A percentile compares a stretch with the other conserved stretches of the same genome.
These are phyloP conservation scores for Zostera marina DNA, from an alignment of 116 monocot genomes.

Conservation along the genomic window DNA sequence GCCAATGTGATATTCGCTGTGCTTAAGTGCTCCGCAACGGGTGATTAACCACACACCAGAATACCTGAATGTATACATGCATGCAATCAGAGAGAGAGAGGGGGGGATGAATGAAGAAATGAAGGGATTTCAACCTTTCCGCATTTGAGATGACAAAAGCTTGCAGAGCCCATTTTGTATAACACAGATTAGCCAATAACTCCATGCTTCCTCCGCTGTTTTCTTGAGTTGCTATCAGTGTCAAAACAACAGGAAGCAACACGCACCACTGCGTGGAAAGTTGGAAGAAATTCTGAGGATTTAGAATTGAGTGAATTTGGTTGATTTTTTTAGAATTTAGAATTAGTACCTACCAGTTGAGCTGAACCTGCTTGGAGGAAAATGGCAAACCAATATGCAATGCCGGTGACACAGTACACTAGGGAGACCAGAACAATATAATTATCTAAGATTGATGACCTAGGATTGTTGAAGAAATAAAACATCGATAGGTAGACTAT, in stretches of 20 bases:
- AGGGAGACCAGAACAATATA: slow-evolving; percentile 75
- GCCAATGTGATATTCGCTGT: slow-evolving; percentile 40
- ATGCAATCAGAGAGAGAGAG: neutral
- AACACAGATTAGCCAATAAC: slow-evolving; percentile 48
- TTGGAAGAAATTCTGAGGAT: neutral
- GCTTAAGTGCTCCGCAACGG: slow-evolving; percentile 54
- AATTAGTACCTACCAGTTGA: slow-evolving; percentile 49
- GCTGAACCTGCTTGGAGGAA: slow-evolving; percentile 94
- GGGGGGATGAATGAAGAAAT: neutral
- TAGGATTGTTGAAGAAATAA: slow-evolving; percentile 98
- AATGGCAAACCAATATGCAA: slow-evolving; percentile 91
- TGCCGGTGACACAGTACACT: slow-evolving; percentile 94
- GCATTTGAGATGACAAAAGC: slow-evolving; percentile 88
- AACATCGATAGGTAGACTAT: slow-evolving; percentile 97
- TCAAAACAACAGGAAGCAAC: slow-evolving; percentile 88
- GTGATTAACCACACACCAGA: slow-evolving; percentile 86
- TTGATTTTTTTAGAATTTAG: neutral
- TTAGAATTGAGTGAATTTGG: neutral
- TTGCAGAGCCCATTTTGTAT: slow-evolving; percentile 96
- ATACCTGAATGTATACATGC: slow-evolving; percentile 65
- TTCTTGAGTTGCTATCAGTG: slow-evolving; percentile 74
- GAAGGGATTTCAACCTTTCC: slow-evolving; percentile 54
- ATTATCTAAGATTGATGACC: slow-evolving; percentile 74
- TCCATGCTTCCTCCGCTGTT: slow-evolving; percentile 17
- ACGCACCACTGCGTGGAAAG: slow-evolving; percentile 77